Conservation (phyloP, 1,284 basidiomycete genomes). For the Irpex lacteus region DNA sequence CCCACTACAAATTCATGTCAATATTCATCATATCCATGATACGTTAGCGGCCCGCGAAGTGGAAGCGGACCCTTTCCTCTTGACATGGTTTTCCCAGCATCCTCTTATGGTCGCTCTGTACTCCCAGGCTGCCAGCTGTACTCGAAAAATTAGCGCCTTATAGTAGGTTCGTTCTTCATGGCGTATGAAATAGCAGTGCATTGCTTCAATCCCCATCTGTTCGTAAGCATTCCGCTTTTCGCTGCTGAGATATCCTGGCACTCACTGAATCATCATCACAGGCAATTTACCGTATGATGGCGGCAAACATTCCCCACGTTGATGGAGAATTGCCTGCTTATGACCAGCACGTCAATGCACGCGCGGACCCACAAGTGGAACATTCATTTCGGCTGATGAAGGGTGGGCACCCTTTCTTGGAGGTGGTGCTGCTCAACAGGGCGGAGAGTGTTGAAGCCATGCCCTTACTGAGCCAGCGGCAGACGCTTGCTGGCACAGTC, state of each 20-base stretch:
- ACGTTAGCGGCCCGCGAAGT: not conserved
- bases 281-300: not conserved
- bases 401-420: not conserved
- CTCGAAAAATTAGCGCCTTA: not conserved
- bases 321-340: not conserved
- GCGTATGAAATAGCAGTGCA: too few relatives aligned
- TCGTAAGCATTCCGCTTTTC: not conserved
- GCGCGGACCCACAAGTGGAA: constrained; percentile 3
- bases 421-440: not conserved
- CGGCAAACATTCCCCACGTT: not conserved
- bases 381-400: constrained; percentile 1
- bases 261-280: not conserved
- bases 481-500: not conserved
- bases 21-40: not conserved
- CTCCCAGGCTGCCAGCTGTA: not conserved
- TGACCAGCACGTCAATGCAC: not conserved
- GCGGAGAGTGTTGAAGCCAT: not conserved
- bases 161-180: not conserved
- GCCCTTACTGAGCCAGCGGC: not conserved
- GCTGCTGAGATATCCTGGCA: not conserved
- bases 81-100: not conserved
- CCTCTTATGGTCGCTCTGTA: not conserved
- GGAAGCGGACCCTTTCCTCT: not conserved
- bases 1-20: not conserved
- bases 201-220: not conserved